phyloP scores from a whole-genome alignment of 2,329 filamentous ascomycete species.

The Botryotinia globosa region DNA sequence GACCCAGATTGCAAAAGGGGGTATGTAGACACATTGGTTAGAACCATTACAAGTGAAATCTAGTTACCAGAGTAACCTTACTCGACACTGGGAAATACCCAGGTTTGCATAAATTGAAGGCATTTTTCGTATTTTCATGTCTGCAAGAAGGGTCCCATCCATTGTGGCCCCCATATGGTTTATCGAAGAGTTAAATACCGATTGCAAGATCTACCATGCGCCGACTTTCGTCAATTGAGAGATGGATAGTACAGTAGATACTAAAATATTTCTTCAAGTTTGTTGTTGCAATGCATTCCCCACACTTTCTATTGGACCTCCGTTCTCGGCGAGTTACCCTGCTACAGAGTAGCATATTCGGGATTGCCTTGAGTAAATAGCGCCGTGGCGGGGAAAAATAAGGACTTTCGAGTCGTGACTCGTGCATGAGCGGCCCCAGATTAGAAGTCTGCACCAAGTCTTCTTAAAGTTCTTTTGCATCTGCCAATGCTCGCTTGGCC shows the following conservation, averaged over 20 bases:
- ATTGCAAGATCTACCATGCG: not conserved
- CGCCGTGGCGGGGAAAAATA: not conserved
- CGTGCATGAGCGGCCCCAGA: slow-evolving; percentile 12
- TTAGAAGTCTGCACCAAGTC: not conserved
- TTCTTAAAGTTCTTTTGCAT: not conserved
- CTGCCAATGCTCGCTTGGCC: slow-evolving; percentile 1
- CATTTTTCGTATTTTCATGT: not conserved
- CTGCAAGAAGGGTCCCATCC: not conserved
- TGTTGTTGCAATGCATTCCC: not conserved
- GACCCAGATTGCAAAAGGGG: slow-evolving; percentile 1
- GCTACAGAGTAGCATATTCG: not conserved
- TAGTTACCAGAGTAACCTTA: too few relatives aligned
- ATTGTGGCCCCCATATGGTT: not conserved
- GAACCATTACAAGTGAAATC: not conserved
- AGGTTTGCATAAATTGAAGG: not conserved
- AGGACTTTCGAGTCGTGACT: not conserved
- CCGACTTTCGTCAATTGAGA: not conserved
- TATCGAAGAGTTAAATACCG: not conserved
- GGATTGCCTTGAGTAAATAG: not conserved
- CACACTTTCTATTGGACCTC: not conserved
- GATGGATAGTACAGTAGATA: too few relatives aligned
- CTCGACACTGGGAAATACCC: not conserved
- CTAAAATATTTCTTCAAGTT: not conserved
- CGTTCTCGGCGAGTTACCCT: not conserved
- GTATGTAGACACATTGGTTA: not conserved